phyloP scores from a whole-genome alignment of 2,329 filamentous ascomycete species.

The Penicillium brevicompactum region DNA sequence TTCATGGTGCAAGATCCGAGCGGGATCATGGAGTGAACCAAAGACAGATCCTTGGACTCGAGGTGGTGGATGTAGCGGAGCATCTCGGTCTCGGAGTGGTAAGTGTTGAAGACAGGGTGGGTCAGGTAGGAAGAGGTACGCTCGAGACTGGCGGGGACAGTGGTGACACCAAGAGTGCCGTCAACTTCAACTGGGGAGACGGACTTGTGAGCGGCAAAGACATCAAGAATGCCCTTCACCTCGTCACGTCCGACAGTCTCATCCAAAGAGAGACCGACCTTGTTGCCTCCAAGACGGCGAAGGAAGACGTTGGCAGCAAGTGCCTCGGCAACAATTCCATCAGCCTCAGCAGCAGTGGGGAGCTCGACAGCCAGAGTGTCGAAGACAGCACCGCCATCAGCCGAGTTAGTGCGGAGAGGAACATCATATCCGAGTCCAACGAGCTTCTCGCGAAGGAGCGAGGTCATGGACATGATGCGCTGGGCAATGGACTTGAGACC shows the following conservation, averaged over 20 bases:
- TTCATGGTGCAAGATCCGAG: slow-evolving; percentile 99
- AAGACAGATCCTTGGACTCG: slow-evolving; percentile 89
- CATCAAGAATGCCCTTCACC: slow-evolving; percentile 58
- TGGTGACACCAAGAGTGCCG: slow-evolving; percentile 40
- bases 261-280: slow-evolving; percentile 75
- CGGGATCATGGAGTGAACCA: slow-evolving; percentile 97
- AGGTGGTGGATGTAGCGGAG: slow-evolving; percentile 91
- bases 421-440: slow-evolving; percentile 66
- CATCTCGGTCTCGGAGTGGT: slow-evolving; percentile 94
- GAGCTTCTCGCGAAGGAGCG: slow-evolving; percentile 67
- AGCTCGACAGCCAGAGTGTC: slow-evolving; percentile 76
- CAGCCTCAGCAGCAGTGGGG: slow-evolving; percentile 53
- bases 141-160: slow-evolving; percentile 58
- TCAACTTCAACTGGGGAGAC: slow-evolving; percentile 37
- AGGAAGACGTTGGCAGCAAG: slow-evolving; percentile 61
- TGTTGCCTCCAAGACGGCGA: slow-evolving; percentile 60
- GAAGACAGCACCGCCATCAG: slow-evolving; percentile 65
- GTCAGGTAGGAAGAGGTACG: slow-evolving; percentile 77
- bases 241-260: slow-evolving; percentile 67
- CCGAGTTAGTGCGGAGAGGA: slow-evolving; percentile 56
- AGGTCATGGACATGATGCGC: slow-evolving; percentile 70
- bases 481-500: slow-evolving; percentile 83
- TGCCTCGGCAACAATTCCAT: slow-evolving; percentile 55
- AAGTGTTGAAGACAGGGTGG: slow-evolving; percentile 90
- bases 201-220: slow-evolving; percentile 52